Evolutionary conservation across 345 rosid species (phyloP).

Genomic region (Capsella bursapastoris): DNA sequence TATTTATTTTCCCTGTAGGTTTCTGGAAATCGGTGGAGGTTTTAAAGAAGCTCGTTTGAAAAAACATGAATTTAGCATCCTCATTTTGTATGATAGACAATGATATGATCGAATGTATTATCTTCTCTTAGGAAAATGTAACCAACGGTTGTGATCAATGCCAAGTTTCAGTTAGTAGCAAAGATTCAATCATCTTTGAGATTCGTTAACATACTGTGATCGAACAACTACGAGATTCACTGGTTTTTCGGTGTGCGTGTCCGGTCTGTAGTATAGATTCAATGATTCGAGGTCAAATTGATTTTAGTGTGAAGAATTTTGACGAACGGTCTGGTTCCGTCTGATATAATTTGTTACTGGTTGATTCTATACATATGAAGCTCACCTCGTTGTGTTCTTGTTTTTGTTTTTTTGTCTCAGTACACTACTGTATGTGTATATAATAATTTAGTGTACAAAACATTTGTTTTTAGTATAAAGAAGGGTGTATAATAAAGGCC

Average conservation of each 20-base stretch:
- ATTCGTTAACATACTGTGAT: conserved; percentile 5
- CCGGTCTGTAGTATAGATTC: background rate
- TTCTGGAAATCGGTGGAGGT: conserved; percentile 23
- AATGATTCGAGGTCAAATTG: background rate
- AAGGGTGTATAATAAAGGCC: background rate
- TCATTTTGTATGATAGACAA: conserved; percentile 23
- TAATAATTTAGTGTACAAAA: too few species aligned
- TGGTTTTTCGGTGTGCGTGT: conserved; percentile 11
- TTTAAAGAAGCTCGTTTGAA: conserved; percentile 19
- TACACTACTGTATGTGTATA: too few species aligned
- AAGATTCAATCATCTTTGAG: conserved; percentile 6
- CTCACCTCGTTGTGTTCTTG: too few species aligned
- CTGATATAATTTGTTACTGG: too few species aligned
- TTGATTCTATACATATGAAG: too few species aligned
- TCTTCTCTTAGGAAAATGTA: conserved; percentile 17
- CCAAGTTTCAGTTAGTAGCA: conserved; percentile 17
- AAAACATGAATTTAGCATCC: conserved; percentile 1
- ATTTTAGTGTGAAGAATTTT: background rate
- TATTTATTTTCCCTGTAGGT: conserved; percentile 1
- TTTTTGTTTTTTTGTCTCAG: too few species aligned
- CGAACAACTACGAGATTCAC: background rate
- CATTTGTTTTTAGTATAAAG: background rate
- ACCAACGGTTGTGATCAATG: conserved; percentile 23
- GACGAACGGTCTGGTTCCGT: background rate
- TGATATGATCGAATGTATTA: background rate